phyloP scores from a whole-genome alignment of 495 filamentous ascomycete species.

The Aspergillus indologenus region DNA sequence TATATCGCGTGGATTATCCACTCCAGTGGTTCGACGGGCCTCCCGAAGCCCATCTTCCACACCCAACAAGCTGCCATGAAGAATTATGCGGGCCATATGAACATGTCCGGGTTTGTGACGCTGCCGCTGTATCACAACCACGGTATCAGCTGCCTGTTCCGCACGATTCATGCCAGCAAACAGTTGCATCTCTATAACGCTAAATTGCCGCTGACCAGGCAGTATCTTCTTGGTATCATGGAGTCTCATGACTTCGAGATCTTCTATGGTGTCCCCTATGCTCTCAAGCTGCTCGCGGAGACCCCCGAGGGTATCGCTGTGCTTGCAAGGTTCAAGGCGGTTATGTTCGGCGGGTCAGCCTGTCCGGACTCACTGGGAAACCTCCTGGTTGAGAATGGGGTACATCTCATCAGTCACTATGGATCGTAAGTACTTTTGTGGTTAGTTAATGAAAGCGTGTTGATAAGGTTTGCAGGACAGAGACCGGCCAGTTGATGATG shows the following conservation, averaged over 20 bases:
- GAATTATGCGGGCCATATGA: conserved; percentile 34
- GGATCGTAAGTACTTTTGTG: conserved; percentile 40
- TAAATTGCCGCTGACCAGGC: conserved; percentile 51
- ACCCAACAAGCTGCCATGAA: conserved; percentile 32
- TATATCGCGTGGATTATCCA: conserved; percentile 51
- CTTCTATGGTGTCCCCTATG: conserved; percentile 55
- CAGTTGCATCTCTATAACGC: conserved; percentile 47
- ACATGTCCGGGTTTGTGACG: conserved; percentile 43
- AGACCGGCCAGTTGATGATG: conserved; percentile 57
- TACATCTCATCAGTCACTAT: conserved; percentile 53
- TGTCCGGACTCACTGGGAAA: conserved; percentile 57
- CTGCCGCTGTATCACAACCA: conserved; percentile 55
- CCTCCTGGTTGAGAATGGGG: conserved; percentile 50
- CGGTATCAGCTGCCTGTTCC: conserved; percentile 41
- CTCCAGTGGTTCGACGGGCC: conserved; percentile 57
- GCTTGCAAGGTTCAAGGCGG: conserved; percentile 41
- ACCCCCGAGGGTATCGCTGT: conserved; percentile 44
- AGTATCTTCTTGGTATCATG: conserved; percentile 47
- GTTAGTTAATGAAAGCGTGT: not conserved
- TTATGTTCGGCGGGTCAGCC: conserved; percentile 51
- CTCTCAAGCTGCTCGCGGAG: conserved; percentile 52
- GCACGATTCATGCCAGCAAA: conserved; percentile 47
- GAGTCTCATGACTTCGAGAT: conserved; percentile 44
- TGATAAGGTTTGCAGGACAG: conserved; percentile 35
- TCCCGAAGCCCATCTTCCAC: conserved; percentile 53